Base-by-base conservation (phyloP, 352 stramenopile genomes). In the Phytophthora agathidicida region DNA sequence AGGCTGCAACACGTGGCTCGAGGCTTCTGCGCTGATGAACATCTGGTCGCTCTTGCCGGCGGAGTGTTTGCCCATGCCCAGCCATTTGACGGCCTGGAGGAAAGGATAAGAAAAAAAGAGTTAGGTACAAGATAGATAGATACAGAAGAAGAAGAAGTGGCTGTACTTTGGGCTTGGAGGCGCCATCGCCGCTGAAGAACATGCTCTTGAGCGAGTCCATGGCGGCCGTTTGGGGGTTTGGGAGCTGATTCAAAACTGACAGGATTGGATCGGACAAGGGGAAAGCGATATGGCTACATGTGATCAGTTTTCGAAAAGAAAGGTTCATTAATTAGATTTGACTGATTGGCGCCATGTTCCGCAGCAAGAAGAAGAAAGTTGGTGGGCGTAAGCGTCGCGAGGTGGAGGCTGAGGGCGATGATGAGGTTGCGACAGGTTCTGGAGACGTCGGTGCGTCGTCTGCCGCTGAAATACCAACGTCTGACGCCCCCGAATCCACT, bases 21-120 rank as follows among this genome's bases (percentile, higher is more conserved):
- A 58, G 3, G 83, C 78, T 17, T 91, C 81, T 0, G 65, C 32
- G 48, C 76, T 62, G 16, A 94, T 85, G 31, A 89, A 90, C 81
- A 94, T 93, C 31, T 69, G 66, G 41, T 91, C 81, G 38, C 64
- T 77, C 20, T 68, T 68, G 16, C 71, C 65, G 16, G 72, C 49
- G 30, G 57, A 60, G n/a, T 75, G 57, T 17, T 62, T 65, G 10
- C 71, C 60, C 83, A 93, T 94, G 22, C 83, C 83, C 9, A 94
- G 73, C 86, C 86, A 94, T 43, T 94, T 94, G 28, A 93, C 83
- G 3, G 86, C 83, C 83, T 94, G 26, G 7, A 60, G 10, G 16
- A 26, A 2, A 47, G 24, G 20, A n/a, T 42, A 26, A 56, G 24
- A 27, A n/a, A 46, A 26, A 56, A n/a, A 53, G 14, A 60, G 43